Evolutionary conservation across 352 stramenopile genomes (phyloP), one percentile per base, ranked within the genome.

Genomic region (Phytophthora pluvialis): DNA sequence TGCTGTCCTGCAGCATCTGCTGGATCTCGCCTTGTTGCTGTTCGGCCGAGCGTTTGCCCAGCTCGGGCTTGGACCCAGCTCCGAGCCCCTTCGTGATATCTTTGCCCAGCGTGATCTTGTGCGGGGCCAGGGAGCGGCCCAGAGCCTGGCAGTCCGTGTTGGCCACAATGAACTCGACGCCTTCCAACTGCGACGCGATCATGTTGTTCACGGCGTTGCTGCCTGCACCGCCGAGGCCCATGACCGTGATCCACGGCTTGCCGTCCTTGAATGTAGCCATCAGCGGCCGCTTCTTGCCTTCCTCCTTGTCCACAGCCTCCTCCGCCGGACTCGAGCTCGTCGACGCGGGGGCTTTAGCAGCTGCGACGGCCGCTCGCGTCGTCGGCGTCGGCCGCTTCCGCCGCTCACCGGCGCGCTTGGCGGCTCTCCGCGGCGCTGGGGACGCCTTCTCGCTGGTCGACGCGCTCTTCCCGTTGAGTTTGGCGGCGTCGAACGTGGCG

Each of bases 81-180:
- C 88, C 88, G 4, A 96, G 76, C 25, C 88, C 88, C 54, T 92
- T 93, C 18, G 86, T 96, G 51, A 95, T 86, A 18, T 94, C 83
- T 60, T 91, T 89, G 60, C 88, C 88, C 15, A 96, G 69, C 32
- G 81, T 93, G 57, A 96, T 91, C 72, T 94, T 93, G 59, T 83
- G 83, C 21, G 82, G 80, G 29, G 88, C 86, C 29, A 96, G 63
- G 36, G 89, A 95, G 6, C 85, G 71, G n/a, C 77, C 82, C 7
- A 96, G 71, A 5, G 86, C 86, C 68, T 99, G 96, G 29, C 91
- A 97, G 71, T 99, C 96, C 18, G 96, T 99, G 76, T 99, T 99
- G 48, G 97, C 84, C 25, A 96, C 91, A 82, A 98, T 97, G 69
- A 98, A 98, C 74, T 98, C 89, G 18, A 98, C 96, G 15, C 96